A percentile compares a stretch with the other conserved stretches of the same genome.
Evolutionary conservation across 192 early-diverging fungal genomes (phyloP).

Genomic region (Rhizophagus clarus): DNA sequence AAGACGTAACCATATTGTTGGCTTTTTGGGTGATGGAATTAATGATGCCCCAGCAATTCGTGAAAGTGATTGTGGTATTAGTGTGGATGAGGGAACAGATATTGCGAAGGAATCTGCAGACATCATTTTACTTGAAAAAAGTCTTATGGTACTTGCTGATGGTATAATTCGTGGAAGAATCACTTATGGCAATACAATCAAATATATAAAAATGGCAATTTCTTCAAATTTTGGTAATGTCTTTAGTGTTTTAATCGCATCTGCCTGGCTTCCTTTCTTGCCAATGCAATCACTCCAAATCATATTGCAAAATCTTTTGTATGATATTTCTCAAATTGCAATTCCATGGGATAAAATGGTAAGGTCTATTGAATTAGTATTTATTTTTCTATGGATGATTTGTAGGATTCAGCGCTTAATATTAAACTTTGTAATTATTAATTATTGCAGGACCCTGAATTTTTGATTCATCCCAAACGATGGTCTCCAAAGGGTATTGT

Average conservation of each 20-base stretch:
- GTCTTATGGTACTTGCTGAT: slow-evolving; percentile 41
- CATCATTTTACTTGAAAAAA: slow-evolving; percentile 55
- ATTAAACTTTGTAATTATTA: background rate
- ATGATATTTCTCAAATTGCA: slow-evolving; percentile 52
- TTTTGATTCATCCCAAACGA: slow-evolving; percentile 42
- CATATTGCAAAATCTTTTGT: slow-evolving; percentile 50
- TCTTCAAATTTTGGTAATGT: slow-evolving; percentile 61
- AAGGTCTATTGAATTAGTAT: background rate
- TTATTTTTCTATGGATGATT: background rate
- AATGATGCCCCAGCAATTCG: slow-evolving; percentile 56
- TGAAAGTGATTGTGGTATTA: slow-evolving; percentile 54
- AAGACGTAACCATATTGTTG: slow-evolving; percentile 40
- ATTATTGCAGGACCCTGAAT: slow-evolving; percentile 42
- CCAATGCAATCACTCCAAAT: slow-evolving; percentile 53
- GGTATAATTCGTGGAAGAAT: slow-evolving; percentile 47
- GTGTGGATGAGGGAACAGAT: slow-evolving; percentile 53
- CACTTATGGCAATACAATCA: slow-evolving; percentile 58
- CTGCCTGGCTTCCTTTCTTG: slow-evolving; percentile 54
- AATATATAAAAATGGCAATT: slow-evolving; percentile 56
- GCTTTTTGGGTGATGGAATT: slow-evolving; percentile 59
- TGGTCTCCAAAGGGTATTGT: slow-evolving; percentile 48
- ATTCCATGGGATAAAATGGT: slow-evolving; percentile 53
- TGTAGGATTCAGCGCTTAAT: background rate
- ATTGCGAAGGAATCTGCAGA: slow-evolving; percentile 59
- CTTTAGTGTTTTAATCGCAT: slow-evolving; percentile 52